Evolutionary conservation across 192 early-diverging fungal species (phyloP), one percentile per base, ranked within the genome.

Genomic region (Entophlyctis helioformis): DNA sequence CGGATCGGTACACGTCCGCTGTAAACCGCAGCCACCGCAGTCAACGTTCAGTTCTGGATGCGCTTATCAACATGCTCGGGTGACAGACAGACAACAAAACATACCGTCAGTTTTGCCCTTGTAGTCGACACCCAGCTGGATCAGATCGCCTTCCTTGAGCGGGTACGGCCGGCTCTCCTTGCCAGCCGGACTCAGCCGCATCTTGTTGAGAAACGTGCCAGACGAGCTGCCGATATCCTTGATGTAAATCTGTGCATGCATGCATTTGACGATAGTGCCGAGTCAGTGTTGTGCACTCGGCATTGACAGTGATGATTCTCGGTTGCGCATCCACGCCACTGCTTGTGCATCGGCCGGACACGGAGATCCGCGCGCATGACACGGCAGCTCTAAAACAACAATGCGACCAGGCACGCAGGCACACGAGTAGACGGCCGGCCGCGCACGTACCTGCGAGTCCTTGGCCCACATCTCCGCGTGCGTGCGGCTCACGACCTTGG

Each of bases 121-220:
- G 54, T 72, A 78, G 50, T 78, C 75, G 31, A 76, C 54, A 20
- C 75, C 75, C 54, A 78, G 66, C 51, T 74, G 69, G 15, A 78
- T 44, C 18, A 71, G 41, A 46, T 78, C 75, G 21, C 66, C 71
- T 47, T 78, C 69, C 42, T 72, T 72, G 42, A 98, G 58, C 27
- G 69, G 73, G 42, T 81, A 82, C 10, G 92, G 81, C 33, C 75
- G 58, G 36, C 85, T 89, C 61, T 91, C 90, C 39, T 85, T 75
- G 2, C 80, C 80, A 18, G 89, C 84, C 13, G 91, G 82, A 36
- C 82, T 83, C 15, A 98, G 64, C n/a, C 96, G 66, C 62, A 85
- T 78, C 62, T 91, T 83, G 68, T 98, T 98, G 26, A 98, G 66
- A 52, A 96, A 98, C 12, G 96, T 98, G 9, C 96, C 96, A 23